Conservation (phyloP, 371 early-diverging fungal genomes). For the Mortierella sp. region DNA sequence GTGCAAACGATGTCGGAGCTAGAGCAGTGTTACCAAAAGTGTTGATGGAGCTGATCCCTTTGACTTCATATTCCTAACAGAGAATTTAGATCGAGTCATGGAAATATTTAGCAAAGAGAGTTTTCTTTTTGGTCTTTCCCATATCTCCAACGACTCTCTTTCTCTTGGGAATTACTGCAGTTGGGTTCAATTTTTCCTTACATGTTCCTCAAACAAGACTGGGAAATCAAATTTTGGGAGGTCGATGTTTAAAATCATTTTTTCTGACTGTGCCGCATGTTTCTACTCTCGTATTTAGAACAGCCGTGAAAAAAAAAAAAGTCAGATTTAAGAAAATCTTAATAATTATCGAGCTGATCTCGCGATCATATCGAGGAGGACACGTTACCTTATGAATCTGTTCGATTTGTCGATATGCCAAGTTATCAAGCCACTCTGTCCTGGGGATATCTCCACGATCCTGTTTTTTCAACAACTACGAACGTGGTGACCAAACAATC, state of each 20-base stretch:
- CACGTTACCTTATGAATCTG: slow-evolving; percentile 77
- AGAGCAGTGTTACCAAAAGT: too few relatives aligned
- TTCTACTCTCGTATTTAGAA: slow-evolving; percentile 43
- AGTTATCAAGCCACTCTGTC: slow-evolving; percentile 91
- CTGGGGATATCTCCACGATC: slow-evolving; percentile 87
- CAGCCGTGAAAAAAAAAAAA: neutral
- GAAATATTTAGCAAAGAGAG: too few relatives aligned
- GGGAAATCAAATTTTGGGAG: slow-evolving; percentile 96
- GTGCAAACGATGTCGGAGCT: too few relatives aligned
- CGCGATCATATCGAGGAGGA: too few relatives aligned
- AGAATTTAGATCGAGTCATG: too few relatives aligned
- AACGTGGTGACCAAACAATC: neutral
- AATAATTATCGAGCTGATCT: neutral
- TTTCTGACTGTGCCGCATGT: slow-evolving; percentile 64
- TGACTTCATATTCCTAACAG: slow-evolving; percentile 34
- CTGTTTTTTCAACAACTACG: slow-evolving; percentile 80
- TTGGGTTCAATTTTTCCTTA: slow-evolving; percentile 24
- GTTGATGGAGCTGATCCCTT: too few relatives aligned
- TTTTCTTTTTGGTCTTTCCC: neutral
- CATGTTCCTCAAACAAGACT: slow-evolving; percentile 87
- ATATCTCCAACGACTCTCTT: too few relatives aligned
- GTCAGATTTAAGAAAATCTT: neutral
- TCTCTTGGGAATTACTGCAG: too few relatives aligned
- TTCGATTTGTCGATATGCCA: slow-evolving; percentile 87
- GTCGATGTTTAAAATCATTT: slow-evolving; percentile 83